Percentiles rank a stretch among this genome's conserved stretches.
Conservation (phyloP, 352 stramenopile genomes). For the Phytophthora hybrid region DNA sequence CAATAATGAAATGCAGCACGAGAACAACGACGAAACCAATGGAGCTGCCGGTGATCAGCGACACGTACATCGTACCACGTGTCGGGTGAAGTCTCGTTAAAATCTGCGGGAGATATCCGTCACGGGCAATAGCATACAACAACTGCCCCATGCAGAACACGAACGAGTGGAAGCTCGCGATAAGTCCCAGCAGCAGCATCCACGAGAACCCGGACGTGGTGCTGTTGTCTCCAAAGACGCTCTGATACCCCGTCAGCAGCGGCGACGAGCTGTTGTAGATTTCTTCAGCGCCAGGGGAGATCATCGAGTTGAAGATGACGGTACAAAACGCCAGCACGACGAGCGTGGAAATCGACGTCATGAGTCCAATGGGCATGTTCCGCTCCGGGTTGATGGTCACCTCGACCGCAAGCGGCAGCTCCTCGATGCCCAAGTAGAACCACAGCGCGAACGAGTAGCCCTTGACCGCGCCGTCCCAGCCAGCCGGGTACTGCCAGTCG, state of each 20-base stretch:
- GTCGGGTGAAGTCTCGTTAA: conserved; percentile 57
- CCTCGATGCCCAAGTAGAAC: conserved; percentile 80
- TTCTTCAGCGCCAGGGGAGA: conserved; percentile 52
- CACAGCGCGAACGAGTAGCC: conserved; percentile 74
- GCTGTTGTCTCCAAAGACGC: conserved; percentile 73
- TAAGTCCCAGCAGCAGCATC: conserved; percentile 68
- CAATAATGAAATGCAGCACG: conserved; percentile 68
- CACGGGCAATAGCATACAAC: conserved; percentile 70
- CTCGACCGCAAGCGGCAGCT: conserved; percentile 69
- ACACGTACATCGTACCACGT: conserved; percentile 61
- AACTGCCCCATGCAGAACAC: conserved; percentile 83
- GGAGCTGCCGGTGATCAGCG: conserved; percentile 57
- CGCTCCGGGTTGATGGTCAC: conserved; percentile 69
- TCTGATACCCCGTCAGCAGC: conserved; percentile 68
- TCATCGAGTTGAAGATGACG: conserved; percentile 74
- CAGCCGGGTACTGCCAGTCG: conserved; percentile 59
- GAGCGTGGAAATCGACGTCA: conserved; percentile 67
- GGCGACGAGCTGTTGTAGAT: conserved; percentile 59
- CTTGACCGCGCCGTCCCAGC: conserved; percentile 59
- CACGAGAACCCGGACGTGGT: conserved; percentile 75
- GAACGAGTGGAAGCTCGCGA: conserved; percentile 80
- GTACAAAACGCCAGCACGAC: conserved; percentile 64
- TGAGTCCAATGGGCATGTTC: conserved; percentile 67
- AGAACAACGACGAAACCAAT: conserved; percentile 60
- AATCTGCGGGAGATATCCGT: conserved; percentile 64